Base-by-base conservation (phyloP, 2,329 filamentous ascomycete genomes). In the Colletotrichum cordylinicola region DNA sequence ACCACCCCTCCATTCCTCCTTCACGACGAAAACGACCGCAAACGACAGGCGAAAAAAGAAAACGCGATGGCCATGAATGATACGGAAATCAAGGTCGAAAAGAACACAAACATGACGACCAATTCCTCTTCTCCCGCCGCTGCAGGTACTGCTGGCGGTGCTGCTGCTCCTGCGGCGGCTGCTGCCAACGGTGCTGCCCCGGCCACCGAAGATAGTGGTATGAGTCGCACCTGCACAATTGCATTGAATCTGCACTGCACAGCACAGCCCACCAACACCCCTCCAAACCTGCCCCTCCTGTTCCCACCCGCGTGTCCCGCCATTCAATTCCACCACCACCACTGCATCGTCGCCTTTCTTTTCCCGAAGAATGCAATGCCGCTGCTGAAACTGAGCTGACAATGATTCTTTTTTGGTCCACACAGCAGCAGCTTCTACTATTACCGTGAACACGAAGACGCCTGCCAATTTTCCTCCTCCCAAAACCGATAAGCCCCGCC, bases 401-500 rank as follows among this genome's bases (percentile, higher is more conserved):
- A 71, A 76, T 78, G 56, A 27, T 18, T 37, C 2, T 18, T 60
- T 48, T 24, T 27, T 52, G 43, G 43, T 52, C n/a, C n/a, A 4
- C n/a, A 31, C 39, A 70, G 24, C 58, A 70, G 67, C 79, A 88
- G 88, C 86, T 71, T 87, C 88, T 31, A 87, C 88, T 48, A 89
- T 90, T 67, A 89, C 88, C 65, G 88, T 90, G 78, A 90, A 89
- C 78, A 88, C 88, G 69, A 85, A 84, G 75, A 74, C 80, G 8
- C 83, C 84, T 58, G 80, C 84, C 80, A 85, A 83, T 78, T 94
- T 95, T 79, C 95, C 95, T 80, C 94, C 95, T 55, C 94, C 96
- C 66, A 99, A 98, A 88, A 98, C 96, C 78, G 97, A 99, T 86
- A 99, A 98, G 88, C 97, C 97, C 72, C 92, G 96, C 78, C 97